Percentiles rank a stretch among this genome's conserved stretches.
phyloP scores from a whole-genome alignment of 768 basidiomycete genomes.

The Lactarius evosmus region DNA sequence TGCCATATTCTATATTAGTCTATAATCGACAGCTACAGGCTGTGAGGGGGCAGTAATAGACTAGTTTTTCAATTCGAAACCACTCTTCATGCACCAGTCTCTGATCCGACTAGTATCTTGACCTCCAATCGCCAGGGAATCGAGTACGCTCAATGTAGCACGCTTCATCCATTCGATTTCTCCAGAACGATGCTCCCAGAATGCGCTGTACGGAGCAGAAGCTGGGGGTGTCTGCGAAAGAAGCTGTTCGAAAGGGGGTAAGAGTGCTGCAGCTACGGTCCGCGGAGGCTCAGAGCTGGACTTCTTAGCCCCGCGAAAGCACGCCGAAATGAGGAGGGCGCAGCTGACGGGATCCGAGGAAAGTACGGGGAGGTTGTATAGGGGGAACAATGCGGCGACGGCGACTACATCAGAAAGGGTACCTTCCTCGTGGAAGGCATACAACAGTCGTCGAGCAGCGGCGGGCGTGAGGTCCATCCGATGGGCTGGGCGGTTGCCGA shows the following conservation, averaged over 20 bases:
- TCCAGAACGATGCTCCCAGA: constrained; percentile 30
- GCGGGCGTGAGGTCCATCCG: constrained; percentile 47
- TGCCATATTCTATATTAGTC: background rate
- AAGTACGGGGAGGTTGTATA: constrained; percentile 53
- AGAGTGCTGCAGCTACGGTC: constrained; percentile 42
- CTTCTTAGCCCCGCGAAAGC: constrained; percentile 42
- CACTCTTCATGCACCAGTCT: constrained; percentile 24
- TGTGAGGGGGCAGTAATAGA: background rate
- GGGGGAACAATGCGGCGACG: constrained; percentile 50
- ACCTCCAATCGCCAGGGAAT: background rate
- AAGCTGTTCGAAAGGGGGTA: constrained; percentile 41
- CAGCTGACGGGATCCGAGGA: constrained; percentile 55
- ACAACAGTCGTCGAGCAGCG: constrained; percentile 55
- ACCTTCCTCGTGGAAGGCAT: constrained; percentile 48
- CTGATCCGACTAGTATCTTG: constrained; percentile 11
- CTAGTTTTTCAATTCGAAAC: constrained; percentile 5
- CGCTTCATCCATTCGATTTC: constrained; percentile 35
- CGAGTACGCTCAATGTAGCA: constrained; percentile 11
- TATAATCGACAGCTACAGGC: background rate
- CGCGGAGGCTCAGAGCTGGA: constrained; percentile 34
- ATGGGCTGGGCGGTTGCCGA: constrained; percentile 61
- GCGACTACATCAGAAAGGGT: constrained; percentile 49
- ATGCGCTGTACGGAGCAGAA: constrained; percentile 15
- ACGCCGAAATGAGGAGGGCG: constrained; percentile 55
- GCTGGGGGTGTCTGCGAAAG: constrained; percentile 29